Base-by-base conservation (phyloP, 75 land plant genomes). In the Adiantum capillusveneris region DNA sequence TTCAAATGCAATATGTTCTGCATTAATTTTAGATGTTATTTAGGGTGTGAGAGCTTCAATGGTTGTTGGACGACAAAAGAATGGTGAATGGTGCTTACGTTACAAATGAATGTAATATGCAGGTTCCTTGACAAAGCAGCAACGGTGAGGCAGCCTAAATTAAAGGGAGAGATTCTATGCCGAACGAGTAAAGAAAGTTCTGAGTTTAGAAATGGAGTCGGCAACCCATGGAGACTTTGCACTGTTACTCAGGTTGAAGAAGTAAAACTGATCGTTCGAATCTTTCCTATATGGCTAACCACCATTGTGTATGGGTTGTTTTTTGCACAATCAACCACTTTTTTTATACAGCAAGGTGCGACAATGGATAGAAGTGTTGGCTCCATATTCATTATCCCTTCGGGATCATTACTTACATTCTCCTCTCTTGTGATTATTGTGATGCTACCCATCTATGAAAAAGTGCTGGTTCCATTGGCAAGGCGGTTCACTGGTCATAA, bases 341-440 rank as follows among this genome's bases (percentile, higher is more conserved):
- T 88, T 65, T 93, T 89, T 75, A 81, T 83, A 0, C 75, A 86
- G 24, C 98, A 93, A 66, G 98, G 90, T 24, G 64, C 64, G 60
- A 65, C 83, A 25, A 83, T 93, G 87, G 59, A 77, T 55, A 65
- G 81, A 20, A 76, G 59, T 56, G 43, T 93, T 0, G 94, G 87
- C 0, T 51, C 31, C 11, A 25, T 30, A 37, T 85, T 93, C 68
- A 43, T 68, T 34, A 75, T 93, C 71, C 98, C 98, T 30, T 82
- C 98, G 1, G 98, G 95, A 0, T 74, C 82, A 0, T 69, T 93
- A 0, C 98, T 83, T 37, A 65, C 76, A 18, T 75, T 83, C 0
- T 79, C 79, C 6, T 77, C 81, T 0, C 27, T 88, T 11, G 74
- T 95, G 0, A 85, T 93, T 31, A 63, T 88, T 0, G 17, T 71